A percentile compares a stretch with the other conserved stretches of the same genome.
phyloP scores from a whole-genome alignment of 1,139 yeast genomes.

The Suhomyces panamericanus region DNA sequence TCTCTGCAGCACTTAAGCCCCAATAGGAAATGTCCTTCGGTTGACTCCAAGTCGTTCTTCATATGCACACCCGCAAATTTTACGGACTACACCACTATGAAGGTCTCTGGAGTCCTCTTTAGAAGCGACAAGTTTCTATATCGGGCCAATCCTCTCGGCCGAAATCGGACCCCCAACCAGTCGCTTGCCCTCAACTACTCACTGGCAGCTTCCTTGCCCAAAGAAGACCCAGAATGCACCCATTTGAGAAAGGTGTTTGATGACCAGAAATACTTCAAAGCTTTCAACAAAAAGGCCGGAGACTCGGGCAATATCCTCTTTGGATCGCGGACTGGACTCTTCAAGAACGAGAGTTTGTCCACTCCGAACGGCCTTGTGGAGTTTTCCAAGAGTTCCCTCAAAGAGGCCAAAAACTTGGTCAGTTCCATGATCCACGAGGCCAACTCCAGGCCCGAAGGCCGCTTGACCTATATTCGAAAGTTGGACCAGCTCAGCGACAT shows the following conservation, averaged over 20 bases:
- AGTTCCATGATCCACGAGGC: constrained; percentile 51
- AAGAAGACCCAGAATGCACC: constrained; percentile 8
- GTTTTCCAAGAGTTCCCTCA: constrained; percentile 65
- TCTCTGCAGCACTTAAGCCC: not conserved
- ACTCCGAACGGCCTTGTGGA: constrained; percentile 69
- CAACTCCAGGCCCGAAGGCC: constrained; percentile 42
- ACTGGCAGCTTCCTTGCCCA: not conserved
- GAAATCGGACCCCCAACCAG: constrained; percentile 1
- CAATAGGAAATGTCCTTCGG: too few relatives aligned
- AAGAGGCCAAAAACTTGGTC: constrained; percentile 63
- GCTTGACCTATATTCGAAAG: constrained; percentile 56
- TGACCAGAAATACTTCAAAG: constrained; percentile 41
- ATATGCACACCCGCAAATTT: constrained; percentile 4
- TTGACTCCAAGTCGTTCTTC: constrained; percentile 1
- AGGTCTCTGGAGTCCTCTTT: constrained; percentile 7
- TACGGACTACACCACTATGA: constrained; percentile 7
- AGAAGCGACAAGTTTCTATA: constrained; percentile 9
- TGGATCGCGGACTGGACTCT: constrained; percentile 56
- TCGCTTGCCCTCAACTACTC: not conserved
- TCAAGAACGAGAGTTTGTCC: constrained; percentile 66
- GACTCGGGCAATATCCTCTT: constrained; percentile 14
- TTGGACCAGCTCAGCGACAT: constrained; percentile 86
- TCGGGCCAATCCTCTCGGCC: constrained; percentile 7
- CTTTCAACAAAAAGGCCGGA: constrained; percentile 27
- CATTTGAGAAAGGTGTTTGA: constrained; percentile 45